A percentile compares a stretch with the other conserved stretches of the same genome.
These are phyloP conservation scores for Malassezia sympodialis DNA, from an alignment of 1,284 basidiomycete species.

Conservation along the genomic window DNA sequence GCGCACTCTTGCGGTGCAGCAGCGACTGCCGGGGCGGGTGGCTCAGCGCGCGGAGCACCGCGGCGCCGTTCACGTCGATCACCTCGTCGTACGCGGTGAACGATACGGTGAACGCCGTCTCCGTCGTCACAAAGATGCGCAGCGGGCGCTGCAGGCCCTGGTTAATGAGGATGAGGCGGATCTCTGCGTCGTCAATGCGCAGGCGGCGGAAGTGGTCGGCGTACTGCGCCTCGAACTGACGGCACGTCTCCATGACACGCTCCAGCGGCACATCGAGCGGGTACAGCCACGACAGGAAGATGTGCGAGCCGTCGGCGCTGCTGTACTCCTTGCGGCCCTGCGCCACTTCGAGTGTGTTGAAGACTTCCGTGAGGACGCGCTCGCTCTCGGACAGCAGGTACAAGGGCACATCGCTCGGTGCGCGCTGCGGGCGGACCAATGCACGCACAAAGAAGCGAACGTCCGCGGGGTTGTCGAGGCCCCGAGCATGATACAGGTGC, in stretches of 20 bases:
- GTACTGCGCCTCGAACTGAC: conserved; percentile 84
- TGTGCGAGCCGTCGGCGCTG: conserved; percentile 46
- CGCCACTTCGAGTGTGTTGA: conserved; percentile 73
- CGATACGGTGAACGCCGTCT: conserved; percentile 96
- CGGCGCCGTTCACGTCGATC: conserved; percentile 82
- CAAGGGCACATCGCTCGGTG: conserved; percentile 82
- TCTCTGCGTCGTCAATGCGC: conserved; percentile 94
- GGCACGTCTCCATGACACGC: conserved; percentile 85
- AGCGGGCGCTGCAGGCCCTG: conserved; percentile 77
- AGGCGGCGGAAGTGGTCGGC: conserved; percentile 96
- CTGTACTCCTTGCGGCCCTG: conserved; percentile 42
- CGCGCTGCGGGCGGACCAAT: conserved; percentile 84
- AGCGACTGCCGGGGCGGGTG: conserved; percentile 25
- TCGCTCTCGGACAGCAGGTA: conserved; percentile 98
- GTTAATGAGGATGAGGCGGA: conserved; percentile 87
- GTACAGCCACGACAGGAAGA: conserved; percentile 87
- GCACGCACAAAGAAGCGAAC: conserved; percentile 91
- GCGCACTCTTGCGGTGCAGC: conserved; percentile 33
- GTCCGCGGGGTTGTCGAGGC: conserved; percentile 79
- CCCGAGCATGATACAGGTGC: conserved; percentile 77
- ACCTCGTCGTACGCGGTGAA: conserved; percentile 99
- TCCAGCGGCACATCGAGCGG: conserved; percentile 88
- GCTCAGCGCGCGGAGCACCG: conserved; percentile 68
- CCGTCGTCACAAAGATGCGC: conserved; percentile 94
- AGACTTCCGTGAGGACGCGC: conserved; percentile 81